phyloP scores from a whole-genome alignment of 768 basidiomycete species.

The Russula brevipes region DNA sequence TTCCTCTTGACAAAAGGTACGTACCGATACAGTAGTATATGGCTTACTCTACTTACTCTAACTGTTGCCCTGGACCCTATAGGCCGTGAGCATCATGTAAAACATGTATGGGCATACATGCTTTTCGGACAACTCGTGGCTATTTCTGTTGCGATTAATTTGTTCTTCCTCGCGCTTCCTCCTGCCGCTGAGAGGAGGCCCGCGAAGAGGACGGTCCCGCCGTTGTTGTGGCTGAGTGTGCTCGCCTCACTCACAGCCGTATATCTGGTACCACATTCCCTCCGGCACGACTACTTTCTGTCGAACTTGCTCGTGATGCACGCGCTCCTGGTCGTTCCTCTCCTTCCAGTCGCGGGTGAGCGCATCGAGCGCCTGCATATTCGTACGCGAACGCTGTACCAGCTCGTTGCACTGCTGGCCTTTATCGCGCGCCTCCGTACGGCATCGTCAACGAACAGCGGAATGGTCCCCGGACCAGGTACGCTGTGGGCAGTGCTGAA shows the following conservation, averaged over 20 bases:
- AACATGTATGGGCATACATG: constrained; percentile 62
- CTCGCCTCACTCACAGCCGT: constrained; percentile 44
- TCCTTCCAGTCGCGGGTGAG: constrained; percentile 30
- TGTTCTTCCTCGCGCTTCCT: constrained; percentile 52
- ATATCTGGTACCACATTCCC: constrained; percentile 40
- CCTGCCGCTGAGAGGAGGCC: not conserved
- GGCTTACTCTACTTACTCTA: not conserved
- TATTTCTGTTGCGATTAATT: constrained; percentile 57
- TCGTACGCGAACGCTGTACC: constrained; percentile 34
- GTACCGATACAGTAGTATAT: constrained; percentile 14
- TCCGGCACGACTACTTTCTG: constrained; percentile 43
- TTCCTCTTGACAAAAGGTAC: constrained; percentile 50
- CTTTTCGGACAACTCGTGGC: constrained; percentile 68
- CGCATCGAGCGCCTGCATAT: constrained; percentile 25
- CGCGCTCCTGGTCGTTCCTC: constrained; percentile 47
- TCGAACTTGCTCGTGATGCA: constrained; percentile 61
- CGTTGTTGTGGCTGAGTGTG: constrained; percentile 40
- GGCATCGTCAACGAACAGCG: constrained; percentile 20
- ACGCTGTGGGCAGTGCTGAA: constrained; percentile 38
- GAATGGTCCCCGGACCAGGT: constrained; percentile 27
- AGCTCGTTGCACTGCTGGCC: constrained; percentile 33
- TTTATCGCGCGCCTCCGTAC: constrained; percentile 37
- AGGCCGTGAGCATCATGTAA: constrained; percentile 41
- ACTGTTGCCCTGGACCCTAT: not conserved
- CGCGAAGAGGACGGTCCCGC: constrained; percentile 18